Conservation (phyloP, 2,329 filamentous ascomycete genomes). For the Passalora sequoiae region DNA sequence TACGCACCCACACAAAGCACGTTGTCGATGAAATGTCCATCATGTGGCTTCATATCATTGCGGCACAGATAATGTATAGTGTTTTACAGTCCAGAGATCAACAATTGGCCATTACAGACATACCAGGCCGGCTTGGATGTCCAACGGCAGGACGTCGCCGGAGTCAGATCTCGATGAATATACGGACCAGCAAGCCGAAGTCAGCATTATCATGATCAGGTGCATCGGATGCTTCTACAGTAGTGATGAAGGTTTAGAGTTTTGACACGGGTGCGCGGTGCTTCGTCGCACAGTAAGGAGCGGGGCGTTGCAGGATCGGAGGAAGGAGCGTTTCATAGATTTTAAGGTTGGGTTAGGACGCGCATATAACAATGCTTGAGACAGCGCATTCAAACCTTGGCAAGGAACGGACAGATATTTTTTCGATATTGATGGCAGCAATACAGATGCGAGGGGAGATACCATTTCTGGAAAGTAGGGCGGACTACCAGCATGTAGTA, state of each 20-base stretch:
- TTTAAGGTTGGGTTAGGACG: constrained; percentile 10
- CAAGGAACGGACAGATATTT: constrained; percentile 1
- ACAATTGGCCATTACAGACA: not conserved
- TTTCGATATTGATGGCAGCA: not conserved
- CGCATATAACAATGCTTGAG: not conserved
- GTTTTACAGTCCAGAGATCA: not conserved
- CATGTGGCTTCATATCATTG: too few species aligned
- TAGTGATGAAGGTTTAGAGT: not conserved
- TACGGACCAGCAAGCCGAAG: too few species aligned
- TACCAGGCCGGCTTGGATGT: not conserved
- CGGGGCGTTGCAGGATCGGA: constrained; percentile 10
- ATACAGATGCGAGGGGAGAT: constrained; percentile 1
- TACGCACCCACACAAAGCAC: too few species aligned
- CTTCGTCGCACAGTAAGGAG: constrained; percentile 3
- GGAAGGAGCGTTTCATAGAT: constrained; percentile 13
- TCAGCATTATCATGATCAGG: too few species aligned
- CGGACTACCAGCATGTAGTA: not conserved
- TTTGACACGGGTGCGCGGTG: not conserved
- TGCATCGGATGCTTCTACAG: too few species aligned
- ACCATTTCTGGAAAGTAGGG: constrained; percentile 2
- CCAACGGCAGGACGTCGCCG: too few species aligned
- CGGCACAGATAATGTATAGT: not conserved
- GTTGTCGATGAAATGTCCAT: too few species aligned
- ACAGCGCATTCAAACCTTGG: not conserved
- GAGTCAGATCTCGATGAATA: too few species aligned